Conservation (phyloP, 164 flowering plant species). For the Echeveria elegans region DNA sequence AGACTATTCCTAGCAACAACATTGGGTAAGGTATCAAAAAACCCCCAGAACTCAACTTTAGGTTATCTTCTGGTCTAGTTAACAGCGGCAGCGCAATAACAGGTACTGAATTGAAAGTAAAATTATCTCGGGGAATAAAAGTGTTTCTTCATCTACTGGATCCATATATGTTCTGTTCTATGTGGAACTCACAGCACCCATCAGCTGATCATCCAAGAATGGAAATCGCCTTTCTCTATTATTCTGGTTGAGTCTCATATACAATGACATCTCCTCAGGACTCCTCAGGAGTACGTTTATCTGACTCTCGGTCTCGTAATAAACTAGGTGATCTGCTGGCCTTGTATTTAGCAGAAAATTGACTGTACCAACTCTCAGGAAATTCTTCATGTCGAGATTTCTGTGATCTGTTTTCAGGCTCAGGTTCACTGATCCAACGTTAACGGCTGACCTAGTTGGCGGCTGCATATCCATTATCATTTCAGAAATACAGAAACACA, state of each 20-base stretch:
- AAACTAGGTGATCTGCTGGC: constrained; percentile 40
- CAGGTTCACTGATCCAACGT: constrained; percentile 44
- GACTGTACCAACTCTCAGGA: constrained; percentile 85
- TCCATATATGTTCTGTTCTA: constrained; percentile 38
- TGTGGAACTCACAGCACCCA: constrained; percentile 22
- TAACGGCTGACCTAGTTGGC: constrained; percentile 31
- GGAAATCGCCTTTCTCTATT: constrained; percentile 62
- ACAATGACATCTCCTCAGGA: constrained; percentile 71
- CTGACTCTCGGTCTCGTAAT: constrained; percentile 47
- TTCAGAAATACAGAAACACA: not conserved
- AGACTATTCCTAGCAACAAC: constrained; percentile 56
- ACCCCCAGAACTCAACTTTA: constrained; percentile 57
- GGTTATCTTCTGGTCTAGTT: constrained; percentile 25
- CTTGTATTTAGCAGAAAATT: constrained; percentile 58
- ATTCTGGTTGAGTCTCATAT: constrained; percentile 48
- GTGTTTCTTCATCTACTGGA: constrained; percentile 38
- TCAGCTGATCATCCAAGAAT: constrained; percentile 45
- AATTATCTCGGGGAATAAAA: constrained; percentile 76
- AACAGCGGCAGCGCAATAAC: constrained; percentile 55
- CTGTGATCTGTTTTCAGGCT: constrained; percentile 37
- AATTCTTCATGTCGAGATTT: constrained; percentile 48
- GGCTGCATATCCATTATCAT: constrained; percentile 23
- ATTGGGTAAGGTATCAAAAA: constrained; percentile 80
- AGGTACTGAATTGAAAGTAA: constrained; percentile 72
- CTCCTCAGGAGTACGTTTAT: constrained; percentile 67